Conservation (phyloP, 2,329 filamentous ascomycete genomes). For the Dactylellina drechsleri region DNA sequence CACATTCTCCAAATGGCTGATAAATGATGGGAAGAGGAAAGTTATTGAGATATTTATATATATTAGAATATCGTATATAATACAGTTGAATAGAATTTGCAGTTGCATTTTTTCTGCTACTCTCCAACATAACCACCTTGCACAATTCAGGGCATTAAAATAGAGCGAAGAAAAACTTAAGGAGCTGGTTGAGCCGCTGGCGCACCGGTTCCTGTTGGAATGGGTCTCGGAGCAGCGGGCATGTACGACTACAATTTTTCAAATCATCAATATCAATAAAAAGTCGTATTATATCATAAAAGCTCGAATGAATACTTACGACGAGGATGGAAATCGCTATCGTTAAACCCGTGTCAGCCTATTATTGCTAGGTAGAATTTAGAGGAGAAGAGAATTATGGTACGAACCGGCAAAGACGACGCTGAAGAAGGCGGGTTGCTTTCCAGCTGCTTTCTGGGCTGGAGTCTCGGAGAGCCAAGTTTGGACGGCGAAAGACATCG, state of each 20-base stretch:
- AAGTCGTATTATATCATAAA: too few relatives aligned
- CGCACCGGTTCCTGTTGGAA: constrained; percentile 34
- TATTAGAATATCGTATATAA: constrained; percentile 7
- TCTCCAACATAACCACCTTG: too few relatives aligned
- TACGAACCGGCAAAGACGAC: constrained; percentile 43
- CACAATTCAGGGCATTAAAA: background rate
- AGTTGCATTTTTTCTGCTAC: background rate
- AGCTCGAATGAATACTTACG: constrained; percentile 21
- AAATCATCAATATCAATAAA: constrained; percentile 21
- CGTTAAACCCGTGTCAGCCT: background rate
- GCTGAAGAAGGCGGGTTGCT: constrained; percentile 48
- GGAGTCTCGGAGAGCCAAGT: constrained; percentile 50
- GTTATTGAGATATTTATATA: background rate
- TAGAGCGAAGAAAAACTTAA: background rate
- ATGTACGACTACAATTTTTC: constrained; percentile 51
- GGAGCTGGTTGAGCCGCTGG: constrained; percentile 38
- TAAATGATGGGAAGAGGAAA: background rate
- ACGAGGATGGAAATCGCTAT: constrained; percentile 45
- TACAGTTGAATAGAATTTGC: constrained; percentile 1
- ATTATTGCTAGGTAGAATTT: background rate
- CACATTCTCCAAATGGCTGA: too few relatives aligned
- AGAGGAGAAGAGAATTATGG: background rate
- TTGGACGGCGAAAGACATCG: constrained; percentile 52
- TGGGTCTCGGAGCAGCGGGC: constrained; percentile 29
- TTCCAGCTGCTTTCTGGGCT: constrained; percentile 32